Percentiles rank a stretch among this genome's conserved stretches.
phyloP scores from a whole-genome alignment of 441 rosid species.

The Erysimum pusillum region DNA sequence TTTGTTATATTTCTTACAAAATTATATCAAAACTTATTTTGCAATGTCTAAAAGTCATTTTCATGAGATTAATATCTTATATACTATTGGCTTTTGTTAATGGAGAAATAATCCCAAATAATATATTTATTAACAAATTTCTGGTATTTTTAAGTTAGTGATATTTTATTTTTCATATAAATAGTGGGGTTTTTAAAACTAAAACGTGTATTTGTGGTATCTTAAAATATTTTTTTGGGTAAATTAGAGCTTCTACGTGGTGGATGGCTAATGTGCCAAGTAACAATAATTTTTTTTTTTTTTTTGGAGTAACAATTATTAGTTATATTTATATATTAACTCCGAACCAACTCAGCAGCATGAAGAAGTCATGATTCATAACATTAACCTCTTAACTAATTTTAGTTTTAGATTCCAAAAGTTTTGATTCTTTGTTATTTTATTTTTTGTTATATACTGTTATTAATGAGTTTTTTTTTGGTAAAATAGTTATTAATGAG shows the following conservation, averaged over 20 bases:
- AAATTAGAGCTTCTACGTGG: not conserved
- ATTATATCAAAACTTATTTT: no score
- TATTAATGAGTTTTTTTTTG: no score
- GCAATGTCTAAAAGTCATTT: no score
- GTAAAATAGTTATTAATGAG: no score
- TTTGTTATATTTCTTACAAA: no score
- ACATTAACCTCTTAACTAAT: conserved; percentile 11
- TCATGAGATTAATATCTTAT: no score
- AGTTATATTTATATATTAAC: conserved; percentile 3
- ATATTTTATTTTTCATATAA: not conserved
- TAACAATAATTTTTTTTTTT: not conserved
- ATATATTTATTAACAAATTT: no score
- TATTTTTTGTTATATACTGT: not conserved
- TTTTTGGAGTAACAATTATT: not conserved
- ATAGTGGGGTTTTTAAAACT: not conserved
- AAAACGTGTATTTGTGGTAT: not conserved
- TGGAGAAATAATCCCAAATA: no score
- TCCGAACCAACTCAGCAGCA: conserved; percentile 21
- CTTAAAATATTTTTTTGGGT: not conserved
- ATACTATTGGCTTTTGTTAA: no score
- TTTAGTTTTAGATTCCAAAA: not conserved
- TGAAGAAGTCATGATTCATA: conserved; percentile 24
- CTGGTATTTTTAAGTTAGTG: no score
- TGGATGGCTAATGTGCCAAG: not conserved
- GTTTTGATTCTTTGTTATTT: not conserved